phyloP scores from a whole-genome alignment of 1,284 basidiomycete species.

The Ceraceosorus guamensis region DNA sequence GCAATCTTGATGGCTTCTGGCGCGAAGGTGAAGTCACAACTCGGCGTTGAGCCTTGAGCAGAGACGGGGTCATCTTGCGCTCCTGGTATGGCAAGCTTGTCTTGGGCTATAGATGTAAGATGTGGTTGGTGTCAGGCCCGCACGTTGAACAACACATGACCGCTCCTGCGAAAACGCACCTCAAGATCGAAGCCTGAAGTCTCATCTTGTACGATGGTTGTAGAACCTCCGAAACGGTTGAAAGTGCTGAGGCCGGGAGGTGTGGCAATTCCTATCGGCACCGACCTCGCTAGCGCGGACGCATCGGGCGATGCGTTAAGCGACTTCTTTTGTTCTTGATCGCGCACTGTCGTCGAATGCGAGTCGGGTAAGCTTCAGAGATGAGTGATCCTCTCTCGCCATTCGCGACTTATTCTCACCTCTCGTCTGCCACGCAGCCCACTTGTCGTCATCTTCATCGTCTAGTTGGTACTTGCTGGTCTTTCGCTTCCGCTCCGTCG shows the following conservation, averaged over 20 bases:
- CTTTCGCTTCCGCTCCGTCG: slow-evolving; percentile 17
- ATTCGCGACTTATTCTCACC: not conserved
- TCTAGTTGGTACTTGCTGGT: slow-evolving; percentile 1
- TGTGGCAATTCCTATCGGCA: slow-evolving; percentile 14
- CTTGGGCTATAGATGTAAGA: slow-evolving; percentile 44
- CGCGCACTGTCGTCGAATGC: too few species aligned
- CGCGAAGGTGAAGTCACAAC: not conserved
- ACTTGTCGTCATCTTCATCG: slow-evolving; percentile 30
- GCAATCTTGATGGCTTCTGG: not conserved
- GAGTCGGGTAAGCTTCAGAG: too few species aligned
- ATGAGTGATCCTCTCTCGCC: too few species aligned
- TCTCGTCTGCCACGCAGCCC: slow-evolving; percentile 30
- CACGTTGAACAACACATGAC: not conserved
- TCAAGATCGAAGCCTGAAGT: not conserved
- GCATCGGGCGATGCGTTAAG: slow-evolving; percentile 7
- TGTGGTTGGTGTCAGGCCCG: slow-evolving; percentile 18
- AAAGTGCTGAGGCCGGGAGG: not conserved
- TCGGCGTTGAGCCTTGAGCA: slow-evolving; percentile 24
- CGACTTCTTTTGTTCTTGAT: too few species aligned
- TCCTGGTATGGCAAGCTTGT: slow-evolving; percentile 46
- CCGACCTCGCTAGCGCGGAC: slow-evolving; percentile 10
- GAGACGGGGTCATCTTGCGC: slow-evolving; percentile 41
- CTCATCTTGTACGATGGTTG: not conserved
- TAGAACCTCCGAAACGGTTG: not conserved
- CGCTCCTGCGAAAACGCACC: not conserved